A percentile compares a stretch with the other conserved stretches of the same genome.
These are phyloP conservation scores for Cyclotella baltica DNA, from an alignment of 108 stramenopile genomes.

Conservation along the genomic window DNA sequence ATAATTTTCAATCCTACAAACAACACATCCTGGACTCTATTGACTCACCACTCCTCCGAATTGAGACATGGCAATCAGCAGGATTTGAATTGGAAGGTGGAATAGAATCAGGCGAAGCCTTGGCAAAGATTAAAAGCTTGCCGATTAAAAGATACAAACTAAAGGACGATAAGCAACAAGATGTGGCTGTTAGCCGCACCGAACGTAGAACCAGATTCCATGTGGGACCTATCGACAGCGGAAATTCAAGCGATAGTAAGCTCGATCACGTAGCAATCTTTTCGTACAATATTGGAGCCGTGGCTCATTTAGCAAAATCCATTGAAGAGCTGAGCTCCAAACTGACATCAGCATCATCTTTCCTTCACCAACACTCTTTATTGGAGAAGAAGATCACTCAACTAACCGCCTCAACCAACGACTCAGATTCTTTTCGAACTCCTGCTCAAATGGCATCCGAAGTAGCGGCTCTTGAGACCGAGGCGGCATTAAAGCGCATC, in stretches of 20 bases:
- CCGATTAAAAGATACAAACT: constrained; percentile 37
- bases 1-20: neutral
- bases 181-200: constrained; percentile 27
- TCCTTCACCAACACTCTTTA: constrained; percentile 5
- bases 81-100: constrained; percentile 22
- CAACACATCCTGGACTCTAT: neutral
- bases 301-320: constrained; percentile 36
- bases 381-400: constrained; percentile 9
- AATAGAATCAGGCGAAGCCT: constrained; percentile 19
- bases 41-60: constrained; percentile 2
- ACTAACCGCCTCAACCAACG: constrained; percentile 7
- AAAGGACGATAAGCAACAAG: constrained; percentile 32
- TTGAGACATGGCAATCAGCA: constrained; percentile 32
- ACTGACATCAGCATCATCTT: constrained; percentile 1
- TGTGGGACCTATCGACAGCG: constrained; percentile 28
- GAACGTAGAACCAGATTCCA: constrained; percentile 45
- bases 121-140: constrained; percentile 27
- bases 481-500: constrained; percentile 36
- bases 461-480: constrained; percentile 48
- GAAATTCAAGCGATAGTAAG: neutral
- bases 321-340: constrained; percentile 31
- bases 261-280: constrained; percentile 45
- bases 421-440: constrained; percentile 25
- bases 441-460: constrained; percentile 46
- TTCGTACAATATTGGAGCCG: constrained; percentile 49